Evolutionary conservation across 371 early-diverging fungal species (phyloP), one percentile per base, ranked within the genome.

Genomic region (Gilbertella persicaria): DNA sequence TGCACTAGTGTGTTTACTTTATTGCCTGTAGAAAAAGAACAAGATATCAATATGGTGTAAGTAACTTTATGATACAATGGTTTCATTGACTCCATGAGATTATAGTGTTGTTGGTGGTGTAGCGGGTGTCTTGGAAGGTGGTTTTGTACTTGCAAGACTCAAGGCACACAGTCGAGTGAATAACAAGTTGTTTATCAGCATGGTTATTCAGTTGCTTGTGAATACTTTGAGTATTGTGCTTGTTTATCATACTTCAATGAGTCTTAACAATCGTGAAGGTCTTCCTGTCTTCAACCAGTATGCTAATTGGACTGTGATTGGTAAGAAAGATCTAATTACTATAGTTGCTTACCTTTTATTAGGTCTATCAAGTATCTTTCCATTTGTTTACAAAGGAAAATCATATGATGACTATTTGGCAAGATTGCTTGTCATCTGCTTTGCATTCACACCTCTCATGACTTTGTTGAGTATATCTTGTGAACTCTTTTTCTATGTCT

Each of bases 391-490:
- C 45, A 81, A 87, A 23, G 76, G 79, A 1, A 58, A 69, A 1
- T 62, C 83, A 23, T 45, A 80, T 23, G 89, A 91, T 49, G 91
- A 94, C 60, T 94, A 82, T 53, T 62, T 92, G 30, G 70, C 87
- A 30, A 85, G 95, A 12, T 75, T 97, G 35, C 73, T 87, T 5
- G 74, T 83, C 10, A 88, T 97, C 39, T 94, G 87, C 53, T 71
- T 94, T 38, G 82, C 94, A 5, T 95, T 95, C 79, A 90, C 91
- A 4, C 90, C 95, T 14, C 74, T 87, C n/a, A 93, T 93, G 67
- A 78, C 90, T 17, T 64, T 95, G 41, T 76, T 97, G n/a, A 90
- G 90, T 52, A 83, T 92, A 5, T 93, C 95, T 41, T 91, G 90
- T 55, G 97, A 97, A 60, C 73, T 88, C 29, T 64, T 95, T 23